Conservation (phyloP, 2,329 filamentous ascomycete genomes). For the Bipolaris victoriae region DNA sequence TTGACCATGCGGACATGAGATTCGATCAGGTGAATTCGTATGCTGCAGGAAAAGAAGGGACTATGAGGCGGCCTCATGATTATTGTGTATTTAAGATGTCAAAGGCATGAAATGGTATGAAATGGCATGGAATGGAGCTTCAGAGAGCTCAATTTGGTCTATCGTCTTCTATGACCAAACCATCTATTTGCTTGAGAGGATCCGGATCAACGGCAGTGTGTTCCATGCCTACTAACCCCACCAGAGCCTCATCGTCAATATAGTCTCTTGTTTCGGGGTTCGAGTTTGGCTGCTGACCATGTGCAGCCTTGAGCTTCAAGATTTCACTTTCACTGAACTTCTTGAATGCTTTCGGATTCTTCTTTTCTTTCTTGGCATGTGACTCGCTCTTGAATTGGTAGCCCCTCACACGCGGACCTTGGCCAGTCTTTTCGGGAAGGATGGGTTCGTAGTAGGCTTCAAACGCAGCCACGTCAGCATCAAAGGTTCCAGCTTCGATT, state of each 20-base stretch:
- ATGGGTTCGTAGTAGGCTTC: conserved; percentile 70
- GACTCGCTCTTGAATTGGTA: conserved; percentile 44
- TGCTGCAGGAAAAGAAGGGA: too few species aligned
- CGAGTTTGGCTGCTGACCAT: conserved; percentile 38
- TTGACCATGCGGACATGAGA: not conserved
- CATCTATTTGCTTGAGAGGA: conserved; percentile 20
- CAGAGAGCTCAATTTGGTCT: not conserved
- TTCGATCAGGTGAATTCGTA: not conserved
- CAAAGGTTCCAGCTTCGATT: conserved; percentile 64
- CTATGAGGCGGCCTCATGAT: not conserved
- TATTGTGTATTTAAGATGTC: not conserved
- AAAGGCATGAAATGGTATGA: not conserved
- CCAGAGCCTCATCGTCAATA: conserved; percentile 44
- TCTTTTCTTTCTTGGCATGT: conserved; percentile 38
- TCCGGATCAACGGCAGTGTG: conserved; percentile 17
- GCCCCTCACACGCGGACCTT: conserved; percentile 65
- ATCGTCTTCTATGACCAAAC: conserved; percentile 32
- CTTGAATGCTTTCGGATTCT: conserved; percentile 43
- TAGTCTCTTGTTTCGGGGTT: conserved; percentile 36
- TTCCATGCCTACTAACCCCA: conserved; percentile 37
- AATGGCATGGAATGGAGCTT: not conserved
- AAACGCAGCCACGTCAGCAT: conserved; percentile 65
- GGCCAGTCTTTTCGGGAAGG: conserved; percentile 75
- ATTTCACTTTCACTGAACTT: conserved; percentile 36
- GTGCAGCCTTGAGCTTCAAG: conserved; percentile 34